These are phyloP conservation scores for Austroboletus eburneus DNA, from an alignment of 768 basidiomycete genomes.

Conservation along the genomic window DNA sequence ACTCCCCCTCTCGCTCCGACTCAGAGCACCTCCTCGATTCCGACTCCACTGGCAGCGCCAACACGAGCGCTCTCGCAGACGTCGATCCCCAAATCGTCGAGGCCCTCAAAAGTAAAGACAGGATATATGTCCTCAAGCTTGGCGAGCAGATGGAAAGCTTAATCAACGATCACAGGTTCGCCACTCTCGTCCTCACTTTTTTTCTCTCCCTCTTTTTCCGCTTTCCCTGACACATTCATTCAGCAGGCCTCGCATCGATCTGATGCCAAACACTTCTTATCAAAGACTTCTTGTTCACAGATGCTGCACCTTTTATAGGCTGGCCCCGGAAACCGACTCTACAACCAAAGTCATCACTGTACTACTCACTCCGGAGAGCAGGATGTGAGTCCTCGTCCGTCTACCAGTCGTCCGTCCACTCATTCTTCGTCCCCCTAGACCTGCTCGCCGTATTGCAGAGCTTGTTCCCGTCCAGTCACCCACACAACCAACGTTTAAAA, in stretches of 20 bases:
- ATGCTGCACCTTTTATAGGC: conserved; percentile 76
- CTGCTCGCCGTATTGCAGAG: conserved; percentile 64
- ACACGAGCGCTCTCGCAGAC: conserved; percentile 34
- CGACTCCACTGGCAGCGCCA: conserved; percentile 25
- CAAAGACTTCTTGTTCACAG: conserved; percentile 84
- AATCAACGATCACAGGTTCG: conserved; percentile 69
- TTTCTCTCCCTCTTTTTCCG: too few relatives aligned
- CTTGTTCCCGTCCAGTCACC: conserved; percentile 72
- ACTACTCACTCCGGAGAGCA: conserved; percentile 55
- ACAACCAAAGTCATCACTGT: conserved; percentile 61
- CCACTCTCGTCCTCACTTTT: too few relatives aligned
- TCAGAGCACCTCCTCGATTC: conserved; percentile 28
- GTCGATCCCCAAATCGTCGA: conserved; percentile 80
- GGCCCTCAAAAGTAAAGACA: conserved; percentile 83
- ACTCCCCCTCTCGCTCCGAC: conserved; percentile 19
- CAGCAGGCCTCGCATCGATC: conserved; percentile 56
- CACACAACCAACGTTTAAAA: conserved; percentile 77
- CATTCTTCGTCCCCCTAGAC: conserved; percentile 41
- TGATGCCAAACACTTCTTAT: conserved; percentile 71
- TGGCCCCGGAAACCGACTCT: conserved; percentile 66
- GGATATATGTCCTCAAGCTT: conserved; percentile 84
- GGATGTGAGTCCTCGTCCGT: conserved; percentile 70
- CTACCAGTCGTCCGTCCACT: too few relatives aligned
- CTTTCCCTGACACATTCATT: conserved; percentile 8
- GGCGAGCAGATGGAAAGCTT: conserved; percentile 81